Evolutionary conservation across 2,329 filamentous ascomycete genomes (phyloP), one percentile per base, ranked within the genome.

Genomic region (Furcasterigmium furcatum): DNA sequence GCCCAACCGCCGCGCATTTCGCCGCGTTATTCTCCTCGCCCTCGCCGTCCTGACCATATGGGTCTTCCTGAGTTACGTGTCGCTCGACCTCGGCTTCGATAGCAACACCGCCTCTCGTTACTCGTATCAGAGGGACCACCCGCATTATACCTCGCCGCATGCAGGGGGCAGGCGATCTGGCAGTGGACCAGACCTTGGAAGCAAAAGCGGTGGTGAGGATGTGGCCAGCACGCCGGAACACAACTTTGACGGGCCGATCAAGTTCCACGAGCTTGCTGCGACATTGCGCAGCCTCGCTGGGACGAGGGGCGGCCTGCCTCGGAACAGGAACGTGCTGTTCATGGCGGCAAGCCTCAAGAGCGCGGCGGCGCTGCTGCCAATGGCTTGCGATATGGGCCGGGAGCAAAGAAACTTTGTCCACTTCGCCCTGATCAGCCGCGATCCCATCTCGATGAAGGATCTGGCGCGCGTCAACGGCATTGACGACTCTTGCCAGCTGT

Each of bases 371-470:
- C 63, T 96, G 44, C 70, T 96, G 25, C 90, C 91, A 1, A 73
- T 96, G 59, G 89, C 91, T 6, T 97, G 94, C 64, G 80, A 88
- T 56, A 96, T 96, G 91, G 84, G 84, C 7, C 64, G 64, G 19
- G 77, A 83, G 63, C 74, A 79, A 46, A 73, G 78, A 47, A 95
- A 82, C 58, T 77, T 82, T 51, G 90, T 96, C 9, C 92, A 97
- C 62, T 85, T 95, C 59, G 85, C 81, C 0, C 67, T 97, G 4
- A 77, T 95, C 68, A 86, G 91, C 41, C 77, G 85, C 48, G 85
- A 84, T 48, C 78, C 84, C 12, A 77, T 96, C 42, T 70, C 79
- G 0, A 65, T 95, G 42, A 75, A 83, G 13, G 80, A 87, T 27
- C 72, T 97, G 25, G 74, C 85, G 55, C 73, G 81, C 43, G 73